Evolutionary conservation across 768 basidiomycete genomes (phyloP).

Genomic region (Gymnopilus dilepis): DNA sequence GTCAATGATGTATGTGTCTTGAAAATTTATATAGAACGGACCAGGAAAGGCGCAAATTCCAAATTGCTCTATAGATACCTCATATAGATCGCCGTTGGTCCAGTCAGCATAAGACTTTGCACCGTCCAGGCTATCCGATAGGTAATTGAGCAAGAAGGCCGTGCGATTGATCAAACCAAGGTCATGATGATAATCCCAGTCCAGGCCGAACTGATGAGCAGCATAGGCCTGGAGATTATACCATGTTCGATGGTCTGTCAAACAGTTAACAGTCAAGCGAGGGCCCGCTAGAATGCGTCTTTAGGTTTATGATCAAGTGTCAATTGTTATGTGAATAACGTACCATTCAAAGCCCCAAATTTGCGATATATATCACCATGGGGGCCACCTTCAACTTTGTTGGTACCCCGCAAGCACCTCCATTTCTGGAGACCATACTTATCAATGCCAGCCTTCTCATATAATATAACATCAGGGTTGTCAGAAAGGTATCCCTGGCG

Average conservation of each 20-base stretch:
- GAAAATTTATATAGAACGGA: constrained; percentile 6
- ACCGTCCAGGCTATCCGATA: background rate
- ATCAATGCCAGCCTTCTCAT: constrained; percentile 25
- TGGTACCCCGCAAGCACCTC: constrained; percentile 25
- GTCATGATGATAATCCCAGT: constrained; percentile 28
- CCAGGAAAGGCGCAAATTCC: constrained; percentile 30
- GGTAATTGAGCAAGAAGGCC: constrained; percentile 6
- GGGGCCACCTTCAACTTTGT: constrained; percentile 32
- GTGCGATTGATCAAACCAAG: constrained; percentile 27
- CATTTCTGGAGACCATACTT: constrained; percentile 27
- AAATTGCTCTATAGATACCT: constrained; percentile 23
- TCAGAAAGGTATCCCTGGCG: constrained; percentile 29
- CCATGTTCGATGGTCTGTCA: constrained; percentile 29
- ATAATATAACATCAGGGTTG: constrained; percentile 17
- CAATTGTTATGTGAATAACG: background rate
- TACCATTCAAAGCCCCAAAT: constrained; percentile 23
- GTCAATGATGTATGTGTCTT: background rate
- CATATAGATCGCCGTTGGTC: constrained; percentile 32
- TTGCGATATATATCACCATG: constrained; percentile 29
- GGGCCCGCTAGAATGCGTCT: constrained; percentile 22
- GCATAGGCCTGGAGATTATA: constrained; percentile 31
- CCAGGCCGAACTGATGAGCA: constrained; percentile 21
- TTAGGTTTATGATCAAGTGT: background rate
- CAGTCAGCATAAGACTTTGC: constrained; percentile 26
- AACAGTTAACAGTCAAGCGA: constrained; percentile 26